Evolutionary conservation across 2,329 filamentous ascomycete genomes (phyloP), one percentile per base, ranked within the genome.

Genomic region (Byssoonygena ceratinophila): DNA sequence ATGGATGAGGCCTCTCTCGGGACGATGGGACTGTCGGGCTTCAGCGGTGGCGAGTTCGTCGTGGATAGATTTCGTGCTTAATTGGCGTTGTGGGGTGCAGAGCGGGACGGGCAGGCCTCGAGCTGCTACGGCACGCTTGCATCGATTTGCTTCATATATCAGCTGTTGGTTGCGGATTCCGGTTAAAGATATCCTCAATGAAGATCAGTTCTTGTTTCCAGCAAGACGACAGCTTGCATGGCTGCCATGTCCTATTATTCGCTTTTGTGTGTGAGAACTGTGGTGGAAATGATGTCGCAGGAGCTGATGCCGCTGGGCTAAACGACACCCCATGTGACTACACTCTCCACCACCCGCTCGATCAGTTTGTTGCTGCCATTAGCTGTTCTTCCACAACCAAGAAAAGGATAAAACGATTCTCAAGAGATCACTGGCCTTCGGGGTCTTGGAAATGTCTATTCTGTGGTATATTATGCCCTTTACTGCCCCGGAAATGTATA

Each of bases 21-120:
- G n/a, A n/a, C n/a, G n/a, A n/a, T n/a, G n/a, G n/a, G n/a, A n/a
- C n/a, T n/a, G n/a, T n/a, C n/a, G n/a, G n/a, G n/a, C n/a, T n/a
- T n/a, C n/a, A n/a, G n/a, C n/a, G n/a, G n/a, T n/a, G n/a, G n/a
- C n/a, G n/a, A n/a, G n/a, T n/a, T n/a, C n/a, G n/a, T n/a, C n/a
- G n/a, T n/a, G n/a, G n/a, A n/a, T n/a, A n/a, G n/a, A n/a, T n/a
- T n/a, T n/a, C n/a, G n/a, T n/a, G n/a, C n/a, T n/a, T n/a, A n/a
- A 43, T 34, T 41, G 47, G 47, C 47, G 37, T 34, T 50, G 47
- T 50, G 47, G 47, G 20, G 47, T 41, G 37, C 36, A 34, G 36
- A 14, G 18, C 46, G 46, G 34, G 34, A 49, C 46, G 31, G 9
- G 12, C 9, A 22, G 22, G 11, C n/a, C 2, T 41, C 3, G 16